Evolutionary conservation across 164 flowering plant genomes (phyloP).

Genomic region (Protea cynaroides): DNA sequence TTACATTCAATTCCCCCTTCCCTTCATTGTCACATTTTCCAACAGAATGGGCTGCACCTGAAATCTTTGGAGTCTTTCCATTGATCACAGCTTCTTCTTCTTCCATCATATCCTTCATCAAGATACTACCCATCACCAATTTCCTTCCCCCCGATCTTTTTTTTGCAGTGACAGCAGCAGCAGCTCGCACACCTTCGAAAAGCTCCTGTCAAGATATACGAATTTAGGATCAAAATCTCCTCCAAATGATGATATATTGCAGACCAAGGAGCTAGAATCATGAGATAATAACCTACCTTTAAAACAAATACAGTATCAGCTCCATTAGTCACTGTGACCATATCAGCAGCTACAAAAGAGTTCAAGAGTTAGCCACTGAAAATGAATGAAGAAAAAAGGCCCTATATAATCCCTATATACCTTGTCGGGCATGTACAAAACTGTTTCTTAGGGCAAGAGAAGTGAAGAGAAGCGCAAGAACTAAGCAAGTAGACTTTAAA

Average conservation of each 20-base stretch:
- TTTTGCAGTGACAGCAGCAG: conserved; percentile 4
- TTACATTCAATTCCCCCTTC: conserved; percentile 14
- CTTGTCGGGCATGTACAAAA: conserved; percentile 28
- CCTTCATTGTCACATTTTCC: conserved; percentile 16
- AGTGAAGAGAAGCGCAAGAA: conserved; percentile 31
- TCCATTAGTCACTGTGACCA: not conserved
- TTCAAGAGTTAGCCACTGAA: not conserved
- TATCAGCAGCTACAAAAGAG: conserved; percentile 7
- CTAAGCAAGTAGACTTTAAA: conserved; percentile 20
- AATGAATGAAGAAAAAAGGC: not conserved
- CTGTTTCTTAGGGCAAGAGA: conserved; percentile 19
- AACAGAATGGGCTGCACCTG: conserved; percentile 29
- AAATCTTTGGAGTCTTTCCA: conserved; percentile 18
- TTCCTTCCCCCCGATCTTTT: conserved; percentile 32
- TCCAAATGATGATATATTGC: not conserved
- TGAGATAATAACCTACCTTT: conserved; percentile 17
- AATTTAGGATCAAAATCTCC: not conserved
- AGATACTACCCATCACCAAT: conserved; percentile 18
- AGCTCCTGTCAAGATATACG: conserved; percentile 12
- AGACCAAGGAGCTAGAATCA: not conserved
- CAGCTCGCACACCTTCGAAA: conserved; percentile 11
- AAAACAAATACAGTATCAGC: conserved; percentile 1
- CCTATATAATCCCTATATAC: conserved; percentile 10
- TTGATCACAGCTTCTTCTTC: conserved; percentile 11
- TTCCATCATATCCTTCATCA: conserved; percentile 13